phyloP scores from a whole-genome alignment of 257 asterid species.

The Solanum ahanhuiri region DNA sequence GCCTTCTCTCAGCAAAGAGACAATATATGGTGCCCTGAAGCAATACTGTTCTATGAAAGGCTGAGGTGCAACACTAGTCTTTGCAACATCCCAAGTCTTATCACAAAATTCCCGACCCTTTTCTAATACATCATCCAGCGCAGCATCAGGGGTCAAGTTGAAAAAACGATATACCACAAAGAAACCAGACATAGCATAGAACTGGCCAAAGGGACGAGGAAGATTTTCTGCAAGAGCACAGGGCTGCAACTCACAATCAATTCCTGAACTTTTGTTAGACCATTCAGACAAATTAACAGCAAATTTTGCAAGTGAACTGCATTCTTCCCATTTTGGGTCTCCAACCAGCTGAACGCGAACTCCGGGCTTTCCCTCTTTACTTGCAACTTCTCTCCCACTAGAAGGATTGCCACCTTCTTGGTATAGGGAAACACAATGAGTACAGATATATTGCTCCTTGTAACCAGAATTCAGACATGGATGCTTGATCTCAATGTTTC shows the following conservation, averaged over 20 bases:
- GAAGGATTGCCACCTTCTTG: slow-evolving; percentile 43
- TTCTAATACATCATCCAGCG: slow-evolving; percentile 24
- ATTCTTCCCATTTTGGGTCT: slow-evolving; percentile 84
- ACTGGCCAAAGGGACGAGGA: slow-evolving; percentile 80
- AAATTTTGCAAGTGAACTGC: slow-evolving; percentile 62
- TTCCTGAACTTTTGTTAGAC: slow-evolving; percentile 48
- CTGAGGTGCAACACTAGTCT: slow-evolving; percentile 75
- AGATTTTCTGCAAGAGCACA: slow-evolving; percentile 66
- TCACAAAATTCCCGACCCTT: slow-evolving; percentile 34
- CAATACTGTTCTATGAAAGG: slow-evolving; percentile 97
- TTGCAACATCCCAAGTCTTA: slow-evolving; percentile 62
- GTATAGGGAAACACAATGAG: slow-evolving; percentile 46
- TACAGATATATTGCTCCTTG: slow-evolving; percentile 52
- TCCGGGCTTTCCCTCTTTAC: slow-evolving; percentile 39
- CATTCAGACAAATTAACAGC: slow-evolving; percentile 82
- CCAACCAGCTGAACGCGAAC: slow-evolving; percentile 57
- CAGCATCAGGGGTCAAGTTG: slow-evolving; percentile 26
- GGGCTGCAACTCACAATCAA: slow-evolving; percentile 76
- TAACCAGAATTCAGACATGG: slow-evolving; percentile 92
- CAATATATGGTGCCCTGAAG: slow-evolving; percentile 62
- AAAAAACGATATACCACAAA: slow-evolving; percentile 53
- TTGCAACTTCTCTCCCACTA: slow-evolving; percentile 24
- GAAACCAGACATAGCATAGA: slow-evolving; percentile 93
- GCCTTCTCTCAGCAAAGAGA: slow-evolving; percentile 79
- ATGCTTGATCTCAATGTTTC: slow-evolving; percentile 60